A percentile compares a stretch with the other conserved stretches of the same genome.
Evolutionary conservation across 2,329 filamentous ascomycete species (phyloP).

Genomic region (Aspergillus sp.): DNA sequence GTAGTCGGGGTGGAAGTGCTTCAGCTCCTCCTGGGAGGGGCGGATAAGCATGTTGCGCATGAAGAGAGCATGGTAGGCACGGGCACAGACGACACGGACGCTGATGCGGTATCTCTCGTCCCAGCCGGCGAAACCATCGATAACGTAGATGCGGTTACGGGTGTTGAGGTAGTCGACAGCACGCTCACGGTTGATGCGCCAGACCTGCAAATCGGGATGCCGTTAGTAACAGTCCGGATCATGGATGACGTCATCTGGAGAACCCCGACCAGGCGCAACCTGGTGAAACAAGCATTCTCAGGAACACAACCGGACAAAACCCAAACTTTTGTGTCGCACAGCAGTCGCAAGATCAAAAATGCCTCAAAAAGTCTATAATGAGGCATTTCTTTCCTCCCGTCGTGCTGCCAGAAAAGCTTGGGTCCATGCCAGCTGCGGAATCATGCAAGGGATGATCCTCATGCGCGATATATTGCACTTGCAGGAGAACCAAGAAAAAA

Average conservation of each 20-base stretch:
- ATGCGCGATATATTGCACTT: constrained; percentile 22
- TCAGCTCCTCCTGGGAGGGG: constrained; percentile 83
- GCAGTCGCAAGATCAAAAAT: constrained; percentile 15
- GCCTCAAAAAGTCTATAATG: constrained; percentile 15
- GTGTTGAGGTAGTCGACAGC: constrained; percentile 99
- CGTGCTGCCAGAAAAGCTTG: constrained; percentile 20
- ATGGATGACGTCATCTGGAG: constrained; percentile 33
- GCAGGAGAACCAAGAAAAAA: background rate
- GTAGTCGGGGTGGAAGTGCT: constrained; percentile 98
- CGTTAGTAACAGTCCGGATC: constrained; percentile 24
- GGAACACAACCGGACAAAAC: background rate
- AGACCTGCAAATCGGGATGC: constrained; percentile 66
- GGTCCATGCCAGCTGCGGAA: constrained; percentile 17
- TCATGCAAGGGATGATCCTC: constrained; percentile 20
- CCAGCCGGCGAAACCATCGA: constrained; percentile 97
- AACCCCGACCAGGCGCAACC: background rate
- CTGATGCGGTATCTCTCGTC: constrained; percentile 97
- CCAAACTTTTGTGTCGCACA: constrained; percentile 7
- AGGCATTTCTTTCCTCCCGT: constrained; percentile 14
- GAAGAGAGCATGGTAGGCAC: constrained; percentile 98
- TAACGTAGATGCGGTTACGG: constrained; percentile 95
- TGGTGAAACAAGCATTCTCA: background rate
- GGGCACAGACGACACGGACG: constrained; percentile 96
- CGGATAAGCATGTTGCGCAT: constrained; percentile 99
- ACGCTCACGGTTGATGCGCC: constrained; percentile 99